These are phyloP conservation scores for Boletellus emodensis DNA, from an alignment of 768 basidiomycete species.

Conservation along the genomic window DNA sequence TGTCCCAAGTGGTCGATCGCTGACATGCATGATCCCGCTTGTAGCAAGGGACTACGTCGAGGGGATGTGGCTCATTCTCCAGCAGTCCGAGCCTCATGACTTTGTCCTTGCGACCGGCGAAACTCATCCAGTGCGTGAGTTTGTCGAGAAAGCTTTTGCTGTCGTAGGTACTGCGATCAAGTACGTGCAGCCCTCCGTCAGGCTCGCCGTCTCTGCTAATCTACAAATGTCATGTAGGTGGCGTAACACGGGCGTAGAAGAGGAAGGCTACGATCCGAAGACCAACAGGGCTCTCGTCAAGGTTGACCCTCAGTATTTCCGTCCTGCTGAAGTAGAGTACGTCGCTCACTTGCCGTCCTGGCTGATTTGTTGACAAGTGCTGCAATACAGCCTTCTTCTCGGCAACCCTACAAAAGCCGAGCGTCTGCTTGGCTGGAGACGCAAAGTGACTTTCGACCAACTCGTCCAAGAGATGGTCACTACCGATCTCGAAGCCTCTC, in stretches of 20 bases:
- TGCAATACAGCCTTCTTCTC: slow-evolving; percentile 58
- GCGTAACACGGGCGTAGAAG: slow-evolving; percentile 71
- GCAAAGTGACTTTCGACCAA: slow-evolving; percentile 74
- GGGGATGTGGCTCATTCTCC: slow-evolving; percentile 97
- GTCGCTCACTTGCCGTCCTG: slow-evolving; percentile 29
- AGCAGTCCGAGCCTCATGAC: slow-evolving; percentile 78
- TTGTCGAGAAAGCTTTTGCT: slow-evolving; percentile 81
- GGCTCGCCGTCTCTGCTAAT: slow-evolving; percentile 1
- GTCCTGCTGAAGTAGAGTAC: slow-evolving; percentile 92
- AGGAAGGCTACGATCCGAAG: slow-evolving; percentile 70
- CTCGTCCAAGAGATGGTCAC: slow-evolving; percentile 92
- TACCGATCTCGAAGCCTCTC: slow-evolving; percentile 70
- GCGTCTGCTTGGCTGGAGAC: slow-evolving; percentile 84
- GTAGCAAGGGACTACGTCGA: slow-evolving; percentile 87
- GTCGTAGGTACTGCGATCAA: slow-evolving; percentile 62
- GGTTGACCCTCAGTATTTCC: slow-evolving; percentile 88
- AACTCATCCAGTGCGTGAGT: slow-evolving; percentile 92
- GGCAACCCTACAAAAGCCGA: slow-evolving; percentile 93
- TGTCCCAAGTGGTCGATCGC: not conserved
- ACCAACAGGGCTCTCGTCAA: slow-evolving; percentile 73
- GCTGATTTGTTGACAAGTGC: not conserved
- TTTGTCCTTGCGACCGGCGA: slow-evolving; percentile 96
- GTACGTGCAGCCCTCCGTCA: slow-evolving; percentile 34
- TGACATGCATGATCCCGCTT: slow-evolving; percentile 4
- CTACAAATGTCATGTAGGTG: slow-evolving; percentile 46